Evolutionary conservation across 306 rosid species (phyloP).

Genomic region (Canavalia gladiata): DNA sequence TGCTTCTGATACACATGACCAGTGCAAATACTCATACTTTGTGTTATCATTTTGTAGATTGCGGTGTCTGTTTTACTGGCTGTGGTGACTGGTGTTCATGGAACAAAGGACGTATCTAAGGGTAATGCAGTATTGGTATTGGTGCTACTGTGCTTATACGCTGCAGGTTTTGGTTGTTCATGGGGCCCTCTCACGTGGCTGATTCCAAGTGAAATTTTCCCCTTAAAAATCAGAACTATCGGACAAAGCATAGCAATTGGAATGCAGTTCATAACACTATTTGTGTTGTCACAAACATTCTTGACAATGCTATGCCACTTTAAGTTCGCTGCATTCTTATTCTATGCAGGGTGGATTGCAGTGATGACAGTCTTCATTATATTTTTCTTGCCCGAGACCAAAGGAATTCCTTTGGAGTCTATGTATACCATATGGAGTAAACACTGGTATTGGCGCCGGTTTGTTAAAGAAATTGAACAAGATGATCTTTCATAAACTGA

Average conservation of each 20-base stretch:
- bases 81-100: conserved; percentile 58
- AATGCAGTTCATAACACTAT: conserved; percentile 55
- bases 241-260: conserved; percentile 74
- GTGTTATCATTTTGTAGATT: conserved; percentile 44
- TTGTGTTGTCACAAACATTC: conserved; percentile 72
- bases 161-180: conserved; percentile 85
- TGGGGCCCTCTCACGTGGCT: conserved; percentile 87
- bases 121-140: conserved; percentile 59
- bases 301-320: conserved; percentile 79
- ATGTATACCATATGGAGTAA: conserved; percentile 69
- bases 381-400: conserved; percentile 80
- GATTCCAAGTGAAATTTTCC: conserved; percentile 86
- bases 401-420: conserved; percentile 68
- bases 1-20: neutral
- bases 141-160: conserved; percentile 61
- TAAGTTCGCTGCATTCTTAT: conserved; percentile 74
- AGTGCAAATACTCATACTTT: neutral
- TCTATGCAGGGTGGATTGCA: conserved; percentile 69
- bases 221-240: conserved; percentile 63
- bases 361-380: conserved; percentile 66
- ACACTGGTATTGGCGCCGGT: conserved; percentile 82
- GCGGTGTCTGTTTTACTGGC: conserved; percentile 65
- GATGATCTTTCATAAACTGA: conserved; percentile 36
- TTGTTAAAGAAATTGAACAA: conserved; percentile 36
- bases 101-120: conserved; percentile 57